Evolutionary conservation across 768 basidiomycete genomes (phyloP).

Genomic region (Tulasnella calospora): DNA sequence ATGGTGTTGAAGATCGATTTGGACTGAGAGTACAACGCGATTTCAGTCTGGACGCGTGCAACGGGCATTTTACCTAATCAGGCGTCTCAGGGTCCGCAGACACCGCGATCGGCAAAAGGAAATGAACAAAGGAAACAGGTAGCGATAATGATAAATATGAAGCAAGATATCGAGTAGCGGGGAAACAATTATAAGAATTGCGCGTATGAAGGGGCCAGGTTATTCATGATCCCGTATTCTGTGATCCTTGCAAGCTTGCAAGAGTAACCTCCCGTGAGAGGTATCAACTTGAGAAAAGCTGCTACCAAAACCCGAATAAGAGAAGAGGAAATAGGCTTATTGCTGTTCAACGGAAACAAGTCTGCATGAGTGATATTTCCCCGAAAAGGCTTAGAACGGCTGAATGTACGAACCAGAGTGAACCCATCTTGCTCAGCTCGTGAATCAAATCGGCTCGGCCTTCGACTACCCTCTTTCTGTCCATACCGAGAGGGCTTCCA

Average conservation of each 20-base stretch:
- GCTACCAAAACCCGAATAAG: too few species aligned
- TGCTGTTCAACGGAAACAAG: not conserved
- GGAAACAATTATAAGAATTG: too few species aligned
- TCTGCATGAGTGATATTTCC: not conserved
- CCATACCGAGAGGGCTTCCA: not conserved
- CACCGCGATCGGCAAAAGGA: not conserved
- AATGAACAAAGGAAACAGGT: not conserved
- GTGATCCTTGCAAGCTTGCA: too few species aligned
- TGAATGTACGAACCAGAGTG: not conserved
- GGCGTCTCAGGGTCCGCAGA: not conserved
- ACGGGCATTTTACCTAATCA: constrained; percentile 7
- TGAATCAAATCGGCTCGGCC: not conserved
- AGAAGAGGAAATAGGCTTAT: not conserved
- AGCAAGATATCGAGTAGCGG: not conserved
- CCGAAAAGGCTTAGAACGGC: not conserved
- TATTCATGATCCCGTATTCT: too few species aligned
- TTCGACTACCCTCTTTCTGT: not conserved
- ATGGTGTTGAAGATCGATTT: not conserved
- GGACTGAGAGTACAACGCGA: not conserved
- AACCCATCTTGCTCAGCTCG: not conserved
- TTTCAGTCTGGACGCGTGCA: not conserved
- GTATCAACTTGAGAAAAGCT: too few species aligned
- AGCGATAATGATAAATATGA: not conserved
- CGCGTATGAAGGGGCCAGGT: too few species aligned
- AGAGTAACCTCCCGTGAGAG: too few species aligned